phyloP scores from a whole-genome alignment of 768 basidiomycete species.

The Leucogyrophana mollusca region DNA sequence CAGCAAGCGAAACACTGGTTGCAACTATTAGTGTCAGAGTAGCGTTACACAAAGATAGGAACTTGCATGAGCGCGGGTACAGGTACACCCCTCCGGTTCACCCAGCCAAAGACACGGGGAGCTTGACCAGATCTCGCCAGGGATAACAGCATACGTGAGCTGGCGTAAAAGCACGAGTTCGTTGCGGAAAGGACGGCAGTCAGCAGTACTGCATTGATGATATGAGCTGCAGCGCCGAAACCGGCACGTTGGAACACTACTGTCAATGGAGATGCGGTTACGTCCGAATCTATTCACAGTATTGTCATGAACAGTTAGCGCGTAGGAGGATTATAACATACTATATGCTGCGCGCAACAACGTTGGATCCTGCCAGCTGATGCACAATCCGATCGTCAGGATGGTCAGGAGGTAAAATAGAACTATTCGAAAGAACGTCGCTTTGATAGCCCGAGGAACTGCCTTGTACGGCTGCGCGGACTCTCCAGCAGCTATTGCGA shows the following conservation, averaged over 20 bases:
- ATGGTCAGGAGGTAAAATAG: constrained; percentile 66
- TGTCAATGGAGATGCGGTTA: constrained; percentile 60
- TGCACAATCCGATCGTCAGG: constrained; percentile 63
- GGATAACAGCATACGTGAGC: constrained; percentile 57
- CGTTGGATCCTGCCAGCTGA: constrained; percentile 57
- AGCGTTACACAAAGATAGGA: constrained; percentile 19
- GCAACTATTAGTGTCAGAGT: constrained; percentile 20
- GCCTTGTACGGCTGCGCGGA: constrained; percentile 60
- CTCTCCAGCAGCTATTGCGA: constrained; percentile 73
- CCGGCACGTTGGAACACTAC: constrained; percentile 63
- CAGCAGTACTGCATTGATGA: constrained; percentile 67
- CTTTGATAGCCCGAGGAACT: constrained; percentile 64
- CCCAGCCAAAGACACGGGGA: constrained; percentile 61
- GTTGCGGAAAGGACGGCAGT: constrained; percentile 66
- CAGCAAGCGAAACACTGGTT: constrained; percentile 44
- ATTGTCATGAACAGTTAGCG: neutral
- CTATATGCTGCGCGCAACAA: constrained; percentile 46
- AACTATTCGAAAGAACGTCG: constrained; percentile 64
- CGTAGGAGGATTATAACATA: constrained; percentile 18
- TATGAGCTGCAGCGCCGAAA: constrained; percentile 58
- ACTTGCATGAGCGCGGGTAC: constrained; percentile 51
- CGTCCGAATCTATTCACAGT: constrained; percentile 38
- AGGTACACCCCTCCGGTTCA: constrained; percentile 65
- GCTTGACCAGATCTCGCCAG: constrained; percentile 68
- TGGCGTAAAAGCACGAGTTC: constrained; percentile 65